phyloP scores from a whole-genome alignment of 2,329 filamentous ascomycete genomes.

The Paradendryphiella salina region DNA sequence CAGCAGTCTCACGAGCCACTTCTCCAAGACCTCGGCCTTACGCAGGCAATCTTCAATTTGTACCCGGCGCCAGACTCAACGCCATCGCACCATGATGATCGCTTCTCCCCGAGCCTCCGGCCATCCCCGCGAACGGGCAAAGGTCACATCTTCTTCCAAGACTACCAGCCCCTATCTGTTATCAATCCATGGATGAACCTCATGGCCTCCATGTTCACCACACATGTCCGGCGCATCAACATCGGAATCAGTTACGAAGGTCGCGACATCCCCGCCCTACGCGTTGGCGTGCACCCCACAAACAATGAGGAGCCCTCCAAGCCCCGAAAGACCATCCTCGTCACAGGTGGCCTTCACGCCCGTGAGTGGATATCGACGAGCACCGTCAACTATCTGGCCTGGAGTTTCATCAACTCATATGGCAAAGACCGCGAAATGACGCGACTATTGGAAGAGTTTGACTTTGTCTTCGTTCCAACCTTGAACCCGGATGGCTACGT shows the following conservation, averaged over 20 bases:
- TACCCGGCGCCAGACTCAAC: conserved; percentile 60
- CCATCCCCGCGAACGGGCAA: conserved; percentile 53
- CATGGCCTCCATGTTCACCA: conserved; percentile 85
- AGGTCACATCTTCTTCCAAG: conserved; percentile 74
- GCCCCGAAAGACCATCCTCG: conserved; percentile 73
- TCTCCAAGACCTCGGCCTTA: conserved; percentile 71
- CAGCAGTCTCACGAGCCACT: conserved; percentile 72
- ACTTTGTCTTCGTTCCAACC: conserved; percentile 85
- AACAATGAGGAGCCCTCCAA: conserved; percentile 51
- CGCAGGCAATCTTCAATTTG: conserved; percentile 74
- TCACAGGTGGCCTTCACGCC: conserved; percentile 87
- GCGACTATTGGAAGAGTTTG: conserved; percentile 78
- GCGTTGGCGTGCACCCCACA: conserved; percentile 66
- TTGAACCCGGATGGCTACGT: conserved; percentile 93
- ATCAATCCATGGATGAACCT: conserved; percentile 91
- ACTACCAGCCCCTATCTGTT: conserved; percentile 87
- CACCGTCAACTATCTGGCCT: conserved; percentile 88
- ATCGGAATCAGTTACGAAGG: conserved; percentile 89
- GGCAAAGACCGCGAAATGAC: conserved; percentile 72
- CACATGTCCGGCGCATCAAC: conserved; percentile 70
- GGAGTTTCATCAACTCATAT: conserved; percentile 82
- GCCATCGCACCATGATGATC: conserved; percentile 32
- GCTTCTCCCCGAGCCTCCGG: conserved; percentile 35
- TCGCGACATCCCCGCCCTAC: conserved; percentile 79
- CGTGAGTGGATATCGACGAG: conserved; percentile 95